Percentiles rank a stretch among this genome's conserved stretches.
Conservation (phyloP, 257 asterid genomes). For the Solanum chiquidenum region DNA sequence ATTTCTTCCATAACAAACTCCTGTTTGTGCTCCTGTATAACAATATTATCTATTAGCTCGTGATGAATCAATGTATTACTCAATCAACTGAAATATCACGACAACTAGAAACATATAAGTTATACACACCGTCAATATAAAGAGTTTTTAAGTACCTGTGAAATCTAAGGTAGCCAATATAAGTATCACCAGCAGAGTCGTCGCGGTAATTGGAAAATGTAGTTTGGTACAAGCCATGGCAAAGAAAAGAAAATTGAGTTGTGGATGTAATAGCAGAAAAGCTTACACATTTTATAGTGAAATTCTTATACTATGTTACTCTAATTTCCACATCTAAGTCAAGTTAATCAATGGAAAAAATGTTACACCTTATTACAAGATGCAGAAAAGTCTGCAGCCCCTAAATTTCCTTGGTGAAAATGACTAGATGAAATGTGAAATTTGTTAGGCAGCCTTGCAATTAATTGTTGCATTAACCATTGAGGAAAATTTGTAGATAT, state of each 20-base stretch:
- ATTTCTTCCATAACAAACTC: slow-evolving; percentile 22
- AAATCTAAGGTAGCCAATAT: neutral
- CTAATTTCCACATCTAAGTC: neutral
- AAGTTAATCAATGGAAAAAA: neutral
- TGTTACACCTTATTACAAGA: neutral
- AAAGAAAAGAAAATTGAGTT: neutral
- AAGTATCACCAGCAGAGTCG: neutral
- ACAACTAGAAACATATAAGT: neutral
- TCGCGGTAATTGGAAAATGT: neutral
- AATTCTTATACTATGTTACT: neutral
- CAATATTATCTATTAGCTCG: neutral
- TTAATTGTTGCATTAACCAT: neutral
- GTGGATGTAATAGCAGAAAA: neutral
- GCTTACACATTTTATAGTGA: neutral
- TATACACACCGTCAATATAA: neutral
- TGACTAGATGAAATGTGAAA: neutral
- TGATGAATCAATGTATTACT: neutral
- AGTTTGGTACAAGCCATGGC: neutral
- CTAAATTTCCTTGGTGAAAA: neutral
- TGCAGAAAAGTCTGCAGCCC: neutral
- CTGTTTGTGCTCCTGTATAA: slow-evolving; percentile 8
- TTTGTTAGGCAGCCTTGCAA: neutral
- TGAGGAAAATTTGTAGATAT: neutral
- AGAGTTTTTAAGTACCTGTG: neutral
- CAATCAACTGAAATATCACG: neutral